Percentiles rank a stretch among this genome's conserved stretches.
Evolutionary conservation across 2,329 filamentous ascomycete species (phyloP).

Genomic region (Clarireedia homoeocarpa): DNA sequence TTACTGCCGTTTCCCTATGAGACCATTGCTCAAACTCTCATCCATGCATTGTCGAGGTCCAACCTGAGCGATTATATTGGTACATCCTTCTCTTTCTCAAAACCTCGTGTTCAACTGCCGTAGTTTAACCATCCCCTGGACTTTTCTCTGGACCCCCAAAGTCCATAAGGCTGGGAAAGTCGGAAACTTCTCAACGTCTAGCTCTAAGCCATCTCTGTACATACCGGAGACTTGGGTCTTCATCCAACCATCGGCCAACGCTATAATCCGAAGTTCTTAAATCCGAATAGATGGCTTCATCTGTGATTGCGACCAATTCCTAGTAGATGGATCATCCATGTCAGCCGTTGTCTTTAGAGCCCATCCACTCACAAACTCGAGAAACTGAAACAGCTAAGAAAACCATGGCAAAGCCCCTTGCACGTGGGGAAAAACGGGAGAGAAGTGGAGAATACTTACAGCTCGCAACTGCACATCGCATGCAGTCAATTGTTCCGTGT

Average conservation of each 20-base stretch:
- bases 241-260: slow-evolving; percentile 54
- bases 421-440: neutral
- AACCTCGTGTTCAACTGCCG: neutral
- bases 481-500: slow-evolving; percentile 42
- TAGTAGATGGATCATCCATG: slow-evolving; percentile 20
- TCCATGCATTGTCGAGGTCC: neutral
- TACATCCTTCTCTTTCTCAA: neutral
- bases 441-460: slow-evolving; percentile 35
- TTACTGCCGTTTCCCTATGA: neutral
- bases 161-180: too few relatives aligned
- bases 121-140: too few relatives aligned
- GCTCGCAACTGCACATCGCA: slow-evolving; percentile 49
- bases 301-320: slow-evolving; percentile 51
- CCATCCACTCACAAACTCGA: neutral
- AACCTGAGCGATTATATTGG: neutral
- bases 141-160: too few relatives aligned
- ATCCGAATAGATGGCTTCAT: slow-evolving; percentile 50
- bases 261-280: slow-evolving; percentile 44
- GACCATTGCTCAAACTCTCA: neutral
- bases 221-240: slow-evolving; percentile 50
- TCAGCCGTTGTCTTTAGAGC: too few relatives aligned
- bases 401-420: too few relatives aligned
- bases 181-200: slow-evolving; percentile 17
- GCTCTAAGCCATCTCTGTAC: slow-evolving; percentile 52
- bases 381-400: neutral